Evolutionary conservation across 1,284 basidiomycete genomes (phyloP).

Genomic region (Cystobasidium slooffiae): DNA sequence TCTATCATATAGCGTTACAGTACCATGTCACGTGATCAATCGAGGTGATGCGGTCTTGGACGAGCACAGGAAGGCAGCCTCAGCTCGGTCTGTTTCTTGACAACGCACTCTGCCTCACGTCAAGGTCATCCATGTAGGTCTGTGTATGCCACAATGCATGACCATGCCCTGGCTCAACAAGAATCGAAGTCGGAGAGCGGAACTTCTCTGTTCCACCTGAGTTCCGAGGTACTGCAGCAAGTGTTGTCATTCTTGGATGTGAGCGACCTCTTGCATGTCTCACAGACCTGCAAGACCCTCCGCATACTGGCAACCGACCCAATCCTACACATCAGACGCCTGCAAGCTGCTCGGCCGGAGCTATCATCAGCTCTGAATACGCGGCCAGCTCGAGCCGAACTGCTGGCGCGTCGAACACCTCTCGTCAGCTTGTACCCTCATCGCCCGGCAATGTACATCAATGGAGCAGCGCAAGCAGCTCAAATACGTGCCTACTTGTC

Average conservation of each 20-base stretch:
- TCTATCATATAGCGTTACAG: too few relatives aligned
- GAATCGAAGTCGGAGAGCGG: too few relatives aligned
- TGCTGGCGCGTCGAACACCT: slow-evolving; percentile 15
- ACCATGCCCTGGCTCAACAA: too few relatives aligned
- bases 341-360: slow-evolving; percentile 1
- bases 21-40: too few relatives aligned
- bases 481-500: slow-evolving; percentile 21
- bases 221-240: slow-evolving; percentile 1
- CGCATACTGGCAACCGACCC: slow-evolving; percentile 1
- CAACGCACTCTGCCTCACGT: too few relatives aligned
- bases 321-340: not conserved
- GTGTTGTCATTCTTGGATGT: slow-evolving; percentile 3
- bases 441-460: slow-evolving; percentile 22
- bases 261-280: slow-evolving; percentile 5
- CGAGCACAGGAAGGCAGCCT: too few relatives aligned
- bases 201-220: too few relatives aligned
- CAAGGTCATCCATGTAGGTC: too few relatives aligned
- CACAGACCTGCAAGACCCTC: not conserved
- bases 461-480: slow-evolving; percentile 18
- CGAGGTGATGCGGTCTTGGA: too few relatives aligned
- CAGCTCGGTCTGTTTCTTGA: too few relatives aligned
- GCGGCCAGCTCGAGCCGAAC: slow-evolving; percentile 1
- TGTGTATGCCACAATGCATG: too few relatives aligned
- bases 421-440: slow-evolving; percentile 12
- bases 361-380: not conserved